Conservation (phyloP, 202 grass and related monocot species). For the Elaeis oleifera region DNA sequence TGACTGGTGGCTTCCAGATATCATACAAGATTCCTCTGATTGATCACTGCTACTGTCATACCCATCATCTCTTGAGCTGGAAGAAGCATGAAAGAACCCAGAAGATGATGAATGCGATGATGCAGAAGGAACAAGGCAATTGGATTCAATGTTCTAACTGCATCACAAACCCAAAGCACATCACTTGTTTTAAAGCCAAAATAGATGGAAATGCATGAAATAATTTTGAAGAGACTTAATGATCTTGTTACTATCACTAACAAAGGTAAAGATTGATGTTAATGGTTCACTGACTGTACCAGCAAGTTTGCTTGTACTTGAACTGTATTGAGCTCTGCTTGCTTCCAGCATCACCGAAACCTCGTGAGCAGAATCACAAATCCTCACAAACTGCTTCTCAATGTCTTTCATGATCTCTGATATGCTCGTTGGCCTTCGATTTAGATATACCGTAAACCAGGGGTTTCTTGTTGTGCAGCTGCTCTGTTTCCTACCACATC, state of each 20-base stretch:
- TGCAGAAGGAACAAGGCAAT: conserved; percentile 53
- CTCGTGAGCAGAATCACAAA: conserved; percentile 69
- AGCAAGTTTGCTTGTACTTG: conserved; percentile 69
- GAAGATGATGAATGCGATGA: conserved; percentile 81
- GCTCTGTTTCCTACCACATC: conserved; percentile 46
- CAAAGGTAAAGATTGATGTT: background rate
- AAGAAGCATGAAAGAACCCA: conserved; percentile 61
- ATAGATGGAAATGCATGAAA: too few species aligned
- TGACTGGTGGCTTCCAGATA: conserved; percentile 78
- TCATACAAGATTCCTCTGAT: conserved; percentile 76
- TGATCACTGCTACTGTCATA: conserved; percentile 77
- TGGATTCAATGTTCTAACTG: conserved; percentile 86
- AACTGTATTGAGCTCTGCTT: conserved; percentile 58
- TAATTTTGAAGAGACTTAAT: too few species aligned
- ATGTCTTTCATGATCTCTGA: conserved; percentile 79
- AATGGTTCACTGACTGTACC: conserved; percentile 42
- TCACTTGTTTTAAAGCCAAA: too few species aligned
- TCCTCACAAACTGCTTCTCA: conserved; percentile 62
- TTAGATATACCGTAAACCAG: conserved; percentile 84
- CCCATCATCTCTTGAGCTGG: conserved; percentile 71
- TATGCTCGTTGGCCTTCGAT: conserved; percentile 58
- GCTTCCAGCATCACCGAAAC: conserved; percentile 82
- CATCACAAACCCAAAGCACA: conserved; percentile 18
- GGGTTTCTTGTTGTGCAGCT: conserved; percentile 53
- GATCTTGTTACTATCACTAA: too few species aligned